Percentiles rank a stretch among this genome's conserved stretches.
These are phyloP conservation scores for Theobroma cacao DNA, from an alignment of 345 rosid genomes.

Conservation along the genomic window DNA sequence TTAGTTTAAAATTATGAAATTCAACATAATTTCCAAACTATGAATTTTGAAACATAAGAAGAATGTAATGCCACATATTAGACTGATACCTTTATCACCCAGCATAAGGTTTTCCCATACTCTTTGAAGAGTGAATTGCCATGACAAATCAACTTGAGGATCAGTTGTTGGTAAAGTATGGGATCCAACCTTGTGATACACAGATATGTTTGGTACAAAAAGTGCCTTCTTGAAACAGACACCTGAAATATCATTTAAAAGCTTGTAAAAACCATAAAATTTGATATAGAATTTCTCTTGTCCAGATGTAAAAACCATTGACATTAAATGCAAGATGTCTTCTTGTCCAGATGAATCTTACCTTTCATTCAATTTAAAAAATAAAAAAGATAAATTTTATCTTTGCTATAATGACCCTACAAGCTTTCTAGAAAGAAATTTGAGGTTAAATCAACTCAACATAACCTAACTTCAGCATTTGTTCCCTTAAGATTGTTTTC, in stretches of 20 bases:
- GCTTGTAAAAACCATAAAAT: not conserved
- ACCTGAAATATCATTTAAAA: constrained; percentile 41
- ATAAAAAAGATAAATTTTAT: not conserved
- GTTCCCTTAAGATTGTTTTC: not conserved
- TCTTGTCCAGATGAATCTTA: not conserved
- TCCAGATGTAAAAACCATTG: not conserved
- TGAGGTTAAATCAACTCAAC: not conserved
- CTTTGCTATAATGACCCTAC: not conserved
- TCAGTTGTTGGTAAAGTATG: constrained; percentile 42
- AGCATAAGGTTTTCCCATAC: constrained; percentile 71
- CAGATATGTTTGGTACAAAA: constrained; percentile 81
- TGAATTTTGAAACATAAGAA: not conserved
- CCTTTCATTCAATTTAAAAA: not conserved
- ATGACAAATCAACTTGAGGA: constrained; percentile 56
- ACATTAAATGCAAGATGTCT: not conserved
- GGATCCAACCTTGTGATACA: constrained; percentile 83
- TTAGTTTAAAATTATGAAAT: constrained; percentile 1
- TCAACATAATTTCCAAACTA: not conserved
- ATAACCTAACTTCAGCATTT: not conserved
- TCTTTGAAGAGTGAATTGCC: constrained; percentile 80
- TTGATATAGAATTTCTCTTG: not conserved
- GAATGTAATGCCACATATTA: not conserved
- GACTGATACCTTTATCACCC: constrained; percentile 49
- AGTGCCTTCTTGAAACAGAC: constrained; percentile 82
- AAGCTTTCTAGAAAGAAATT: not conserved